A percentile compares a stretch with the other conserved stretches of the same genome.
Evolutionary conservation across 23 red algal species (phyloP).

Genomic region (Agarophyton chilense): DNA sequence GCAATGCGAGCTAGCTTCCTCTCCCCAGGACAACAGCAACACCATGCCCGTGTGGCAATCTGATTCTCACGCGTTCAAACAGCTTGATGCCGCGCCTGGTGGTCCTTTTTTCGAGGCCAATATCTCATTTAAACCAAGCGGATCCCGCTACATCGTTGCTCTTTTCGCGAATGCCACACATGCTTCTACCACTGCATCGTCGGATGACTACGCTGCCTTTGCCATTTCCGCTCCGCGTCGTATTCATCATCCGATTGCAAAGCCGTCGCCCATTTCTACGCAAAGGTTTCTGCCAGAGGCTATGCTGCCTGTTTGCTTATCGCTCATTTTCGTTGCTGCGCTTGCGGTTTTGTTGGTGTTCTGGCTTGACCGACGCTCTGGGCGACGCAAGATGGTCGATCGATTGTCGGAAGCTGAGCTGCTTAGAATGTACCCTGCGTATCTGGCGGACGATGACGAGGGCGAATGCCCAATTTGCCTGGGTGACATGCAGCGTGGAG

Average conservation of each 20-base stretch:
- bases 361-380: constrained; percentile 49
- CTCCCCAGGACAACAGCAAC: not conserved
- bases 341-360: constrained; percentile 44
- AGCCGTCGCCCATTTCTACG: not conserved
- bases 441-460: not conserved
- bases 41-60: not conserved
- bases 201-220: not conserved
- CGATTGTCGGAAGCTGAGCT: constrained; percentile 37
- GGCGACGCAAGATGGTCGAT: constrained; percentile 28
- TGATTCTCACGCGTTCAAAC: not conserved
- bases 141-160: not conserved
- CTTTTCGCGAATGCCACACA: constrained; percentile 3
- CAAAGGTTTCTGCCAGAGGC: not conserved
- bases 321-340: constrained; percentile 38
- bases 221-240: not conserved
- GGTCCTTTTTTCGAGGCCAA: not conserved
- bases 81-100: not conserved
- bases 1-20: not conserved
- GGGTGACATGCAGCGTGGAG: constrained; percentile 23
- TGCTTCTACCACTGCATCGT: not conserved
- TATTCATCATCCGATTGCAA: not conserved
- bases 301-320: constrained; percentile 35
- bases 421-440: constrained; percentile 49
- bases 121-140: not conserved
- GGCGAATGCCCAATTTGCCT: constrained; percentile 60